Evolutionary conservation across 352 stramenopile species (phyloP).

Genomic region (Globisporangium polare): DNA sequence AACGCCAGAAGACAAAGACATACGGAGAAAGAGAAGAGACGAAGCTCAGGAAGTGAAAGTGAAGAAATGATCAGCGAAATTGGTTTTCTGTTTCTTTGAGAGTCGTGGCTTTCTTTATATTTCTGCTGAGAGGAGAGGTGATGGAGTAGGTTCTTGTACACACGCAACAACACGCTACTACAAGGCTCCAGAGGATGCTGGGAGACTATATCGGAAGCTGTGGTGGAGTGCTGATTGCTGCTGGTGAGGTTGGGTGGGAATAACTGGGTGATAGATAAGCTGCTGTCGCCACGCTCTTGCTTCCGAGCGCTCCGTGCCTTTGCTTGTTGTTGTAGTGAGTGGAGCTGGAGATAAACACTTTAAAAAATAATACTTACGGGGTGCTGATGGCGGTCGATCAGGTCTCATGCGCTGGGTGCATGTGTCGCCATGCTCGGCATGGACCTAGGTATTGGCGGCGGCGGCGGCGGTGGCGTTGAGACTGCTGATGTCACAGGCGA

Average conservation of each 20-base stretch:
- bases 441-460: conserved; percentile 1
- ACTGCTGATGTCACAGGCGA: background rate
- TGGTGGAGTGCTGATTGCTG: background rate
- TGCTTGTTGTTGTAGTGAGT: background rate
- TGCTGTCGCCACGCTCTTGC: conserved; percentile 3
- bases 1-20: background rate
- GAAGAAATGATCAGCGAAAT: conserved; percentile 3
- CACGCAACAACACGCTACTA: background rate
- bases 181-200: background rate
- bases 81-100: background rate
- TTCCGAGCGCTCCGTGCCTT: background rate
- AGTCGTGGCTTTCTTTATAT: conserved; percentile 3
- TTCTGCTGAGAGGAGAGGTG: background rate
- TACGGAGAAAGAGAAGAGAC: background rate
- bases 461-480: background rate
- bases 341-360: background rate
- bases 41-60: background rate
- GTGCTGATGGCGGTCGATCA: background rate
- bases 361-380: conserved; percentile 11
- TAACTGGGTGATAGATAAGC: background rate
- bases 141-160: conserved; percentile 5
- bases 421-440: background rate
- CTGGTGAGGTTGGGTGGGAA: background rate
- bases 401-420: conserved; percentile 5
- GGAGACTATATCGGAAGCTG: background rate